Evolutionary conservation across 768 basidiomycete genomes (phyloP).

Genomic region (Lentinus tigrinus): DNA sequence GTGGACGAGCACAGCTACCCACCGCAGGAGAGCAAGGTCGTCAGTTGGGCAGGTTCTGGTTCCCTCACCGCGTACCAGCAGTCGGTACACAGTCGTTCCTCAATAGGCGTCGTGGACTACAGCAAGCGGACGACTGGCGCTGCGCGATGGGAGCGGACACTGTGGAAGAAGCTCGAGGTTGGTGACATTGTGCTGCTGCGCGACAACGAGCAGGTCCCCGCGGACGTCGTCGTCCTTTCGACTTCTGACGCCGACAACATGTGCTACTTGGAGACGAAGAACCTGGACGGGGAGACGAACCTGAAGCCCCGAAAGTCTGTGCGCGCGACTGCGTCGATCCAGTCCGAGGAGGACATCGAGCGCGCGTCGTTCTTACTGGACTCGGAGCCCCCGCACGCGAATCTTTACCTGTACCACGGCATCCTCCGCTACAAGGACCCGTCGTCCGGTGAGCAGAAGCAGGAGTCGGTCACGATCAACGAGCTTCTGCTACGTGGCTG

Average conservation of each 20-base stretch:
- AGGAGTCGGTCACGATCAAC: constrained; percentile 82
- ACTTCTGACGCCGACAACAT: constrained; percentile 89
- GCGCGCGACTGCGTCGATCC: constrained; percentile 70
- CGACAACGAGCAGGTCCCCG: constrained; percentile 95
- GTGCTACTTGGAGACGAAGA: constrained; percentile 98
- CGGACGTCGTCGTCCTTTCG: constrained; percentile 89
- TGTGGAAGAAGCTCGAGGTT: constrained; percentile 99
- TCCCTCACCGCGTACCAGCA: constrained; percentile 49
- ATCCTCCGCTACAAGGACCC: constrained; percentile 74
- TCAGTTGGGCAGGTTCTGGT: constrained; percentile 25
- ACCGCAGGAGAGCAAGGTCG: constrained; percentile 33
- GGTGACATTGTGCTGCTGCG: constrained; percentile 91
- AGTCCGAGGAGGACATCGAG: constrained; percentile 88
- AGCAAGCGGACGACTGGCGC: constrained; percentile 63
- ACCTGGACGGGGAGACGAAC: constrained; percentile 97
- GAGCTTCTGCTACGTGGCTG: constrained; percentile 92
- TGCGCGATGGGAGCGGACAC: constrained; percentile 88
- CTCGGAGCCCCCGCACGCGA: constrained; percentile 91
- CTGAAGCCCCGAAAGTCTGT: constrained; percentile 82
- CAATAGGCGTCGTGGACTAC: constrained; percentile 81
- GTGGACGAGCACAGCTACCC: constrained; percentile 67
- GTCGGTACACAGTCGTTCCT: constrained; percentile 54
- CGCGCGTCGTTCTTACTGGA: constrained; percentile 86
- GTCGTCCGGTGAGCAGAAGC: constrained; percentile 48
- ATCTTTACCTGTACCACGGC: constrained; percentile 88